Evolutionary conservation across 1,139 yeast genomes (phyloP).

Genomic region (Yamadazyma kanchanaburiensis): DNA sequence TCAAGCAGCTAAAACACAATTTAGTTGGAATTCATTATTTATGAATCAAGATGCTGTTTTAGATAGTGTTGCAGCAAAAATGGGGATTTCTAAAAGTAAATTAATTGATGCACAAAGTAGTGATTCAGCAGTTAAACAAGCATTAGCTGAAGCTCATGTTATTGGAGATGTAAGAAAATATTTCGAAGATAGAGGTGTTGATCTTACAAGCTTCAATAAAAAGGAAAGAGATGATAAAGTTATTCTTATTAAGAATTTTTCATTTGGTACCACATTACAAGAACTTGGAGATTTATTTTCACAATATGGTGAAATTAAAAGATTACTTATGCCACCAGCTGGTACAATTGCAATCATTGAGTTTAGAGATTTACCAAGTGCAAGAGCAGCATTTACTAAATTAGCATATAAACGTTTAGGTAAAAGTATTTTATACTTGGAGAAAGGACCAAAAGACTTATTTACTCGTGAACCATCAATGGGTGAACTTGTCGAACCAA

Average conservation of each 20-base stretch:
- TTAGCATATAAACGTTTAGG: constrained; percentile 85
- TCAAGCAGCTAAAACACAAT: constrained; percentile 80
- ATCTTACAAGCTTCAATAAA: constrained; percentile 65
- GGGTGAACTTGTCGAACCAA: constrained; percentile 25
- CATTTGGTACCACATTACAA: constrained; percentile 75
- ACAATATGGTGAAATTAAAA: constrained; percentile 73
- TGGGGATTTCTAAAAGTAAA: constrained; percentile 82
- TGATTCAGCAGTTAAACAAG: constrained; percentile 93
- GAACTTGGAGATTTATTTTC: constrained; percentile 81
- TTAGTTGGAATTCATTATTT: constrained; percentile 92
- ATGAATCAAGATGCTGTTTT: constrained; percentile 91
- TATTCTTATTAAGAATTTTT: constrained; percentile 84
- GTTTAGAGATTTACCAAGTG: constrained; percentile 77
- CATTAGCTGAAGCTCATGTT: constrained; percentile 95
- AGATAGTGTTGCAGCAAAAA: constrained; percentile 79
- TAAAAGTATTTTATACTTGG: constrained; percentile 80
- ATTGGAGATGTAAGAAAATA: constrained; percentile 86
- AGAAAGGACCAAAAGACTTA: constrained; percentile 87
- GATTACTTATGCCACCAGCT: constrained; percentile 92
- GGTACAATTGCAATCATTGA: constrained; percentile 97
- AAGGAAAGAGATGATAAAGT: constrained; percentile 80
- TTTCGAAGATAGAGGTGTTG: constrained; percentile 84
- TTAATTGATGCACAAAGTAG: constrained; percentile 85
- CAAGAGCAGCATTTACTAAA: constrained; percentile 85
- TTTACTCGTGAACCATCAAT: constrained; percentile 58